Base-by-base conservation (phyloP, 805 yeast species). In the Wickerhamiella sergipiensis region DNA sequence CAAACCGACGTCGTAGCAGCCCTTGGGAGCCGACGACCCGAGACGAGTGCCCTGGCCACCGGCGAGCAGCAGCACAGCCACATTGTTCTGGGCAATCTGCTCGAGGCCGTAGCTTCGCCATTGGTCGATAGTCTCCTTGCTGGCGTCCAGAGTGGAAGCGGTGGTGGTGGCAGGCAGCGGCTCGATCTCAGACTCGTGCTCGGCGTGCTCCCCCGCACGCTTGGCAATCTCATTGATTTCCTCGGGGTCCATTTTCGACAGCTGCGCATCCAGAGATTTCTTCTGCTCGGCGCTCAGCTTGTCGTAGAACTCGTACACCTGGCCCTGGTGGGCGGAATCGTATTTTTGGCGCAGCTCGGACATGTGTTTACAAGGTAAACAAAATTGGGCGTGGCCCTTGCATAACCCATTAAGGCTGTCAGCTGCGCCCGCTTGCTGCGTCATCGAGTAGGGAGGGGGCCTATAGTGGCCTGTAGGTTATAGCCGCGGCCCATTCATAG, bases 1-100 rank as follows among this genome's bases (percentile, higher is more conserved):
- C 47, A 92, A 75, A 0, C 83, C 83, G 54, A 92, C 81, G 64
- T 90, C 78, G 64, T 79, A 92, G 67, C 97, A 90, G 1, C 99
- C 99, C 67, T 92, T 92, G 38, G 99, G 99, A 23, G 71, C 78
- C 3, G 80, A 70, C 1, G 95, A 87, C 1, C 98, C 98, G 50
- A 92, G 72, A 55, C 99, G 75, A 7, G 97, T 85, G 31, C 99
- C 99, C 67, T 92, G 98, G 47, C 99, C 99, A 51, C 99, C 99
- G 12, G 99, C 97, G 85, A 92, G 83, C 49, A 92, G 72, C 43
- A 92, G 73, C 5, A 92, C 90, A 33, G 87, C 98, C 22, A 90
- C 97, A 61, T 83, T 78, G 56, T 82, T 82, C 13, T 71, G 65
- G 17, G 77, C 66, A 50, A 92, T 81, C 29, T 90, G 84, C 23